Evolutionary conservation across 331 rosid species (phyloP).

Genomic region (Telfairia occidentalis): DNA sequence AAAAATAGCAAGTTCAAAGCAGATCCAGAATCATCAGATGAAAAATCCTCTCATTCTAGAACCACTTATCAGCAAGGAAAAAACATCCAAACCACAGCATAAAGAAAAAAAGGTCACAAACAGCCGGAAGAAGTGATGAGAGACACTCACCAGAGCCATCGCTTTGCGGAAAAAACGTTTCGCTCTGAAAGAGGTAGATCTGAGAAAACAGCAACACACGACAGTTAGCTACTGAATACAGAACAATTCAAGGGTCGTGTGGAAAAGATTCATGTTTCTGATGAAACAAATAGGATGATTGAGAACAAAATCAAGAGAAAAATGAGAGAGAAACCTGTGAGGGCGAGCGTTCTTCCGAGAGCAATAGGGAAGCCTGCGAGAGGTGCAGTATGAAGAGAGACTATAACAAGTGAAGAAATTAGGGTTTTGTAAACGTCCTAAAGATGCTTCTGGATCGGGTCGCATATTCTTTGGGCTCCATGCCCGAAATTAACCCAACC

Average conservation of each 20-base stretch:
- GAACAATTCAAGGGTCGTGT: background rate
- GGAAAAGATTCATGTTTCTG: background rate
- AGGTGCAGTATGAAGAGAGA: background rate
- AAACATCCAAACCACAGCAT: background rate
- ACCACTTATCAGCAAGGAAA: background rate
- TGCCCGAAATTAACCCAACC: background rate
- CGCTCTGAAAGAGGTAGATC: conserved; percentile 36
- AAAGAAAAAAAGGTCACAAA: background rate
- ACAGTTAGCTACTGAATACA: background rate
- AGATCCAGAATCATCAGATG: background rate
- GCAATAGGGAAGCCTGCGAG: background rate
- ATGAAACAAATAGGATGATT: background rate
- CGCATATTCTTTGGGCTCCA: background rate
- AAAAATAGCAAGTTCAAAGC: too few relatives aligned
- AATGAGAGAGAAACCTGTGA: conserved; percentile 17
- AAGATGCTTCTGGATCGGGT: conserved; percentile 7
- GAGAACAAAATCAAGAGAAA: background rate
- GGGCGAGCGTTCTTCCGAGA: conserved; percentile 25
- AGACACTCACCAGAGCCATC: conserved; percentile 63
- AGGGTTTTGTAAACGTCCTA: conserved; percentile 30
- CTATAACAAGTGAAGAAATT: background rate
- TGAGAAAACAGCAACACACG: conserved; percentile 14
- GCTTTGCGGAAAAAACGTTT: conserved; percentile 30
- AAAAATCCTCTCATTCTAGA: background rate
- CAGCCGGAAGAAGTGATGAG: background rate